phyloP scores from a whole-genome alignment of 257 asterid species.

The Oldenlandia corymbosa region DNA sequence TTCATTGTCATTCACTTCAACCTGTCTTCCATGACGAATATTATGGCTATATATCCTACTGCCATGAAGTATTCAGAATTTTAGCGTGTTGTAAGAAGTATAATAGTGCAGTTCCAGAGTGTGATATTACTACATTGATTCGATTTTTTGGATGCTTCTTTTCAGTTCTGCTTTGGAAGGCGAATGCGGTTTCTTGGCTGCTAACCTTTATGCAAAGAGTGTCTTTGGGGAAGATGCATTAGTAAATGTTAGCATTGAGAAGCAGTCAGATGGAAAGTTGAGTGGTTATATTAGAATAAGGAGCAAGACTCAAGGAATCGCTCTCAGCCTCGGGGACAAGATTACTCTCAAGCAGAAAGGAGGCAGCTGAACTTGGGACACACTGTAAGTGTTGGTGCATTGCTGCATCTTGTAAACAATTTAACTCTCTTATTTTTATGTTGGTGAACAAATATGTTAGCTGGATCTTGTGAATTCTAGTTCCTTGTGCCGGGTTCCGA shows the following conservation, averaged over 20 bases:
- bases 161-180: constrained; percentile 95
- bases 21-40: neutral
- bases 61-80: neutral
- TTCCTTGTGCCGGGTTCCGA: neutral
- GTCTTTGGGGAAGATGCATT: constrained; percentile 98
- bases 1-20: neutral
- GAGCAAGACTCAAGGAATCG: constrained; percentile 99
- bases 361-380: constrained; percentile 53
- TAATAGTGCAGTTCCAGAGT: neutral
- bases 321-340: constrained; percentile 99
- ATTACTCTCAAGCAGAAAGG: constrained; percentile 98
- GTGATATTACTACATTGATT: neutral
- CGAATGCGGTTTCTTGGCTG: constrained; percentile 96
- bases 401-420: neutral
- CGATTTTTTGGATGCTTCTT: constrained; percentile 15
- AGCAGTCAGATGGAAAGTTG: constrained; percentile 80
- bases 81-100: neutral
- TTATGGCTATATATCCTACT: neutral
- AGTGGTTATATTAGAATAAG: constrained; percentile 95
- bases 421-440: no score
- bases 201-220: constrained; percentile 94
- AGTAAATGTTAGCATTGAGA: constrained; percentile 92
- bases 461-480: neutral
- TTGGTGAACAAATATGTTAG: no score
- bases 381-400: constrained; percentile 4